These are phyloP conservation scores for Pisolithus albus DNA, from an alignment of 768 basidiomycete species.

Conservation along the genomic window DNA sequence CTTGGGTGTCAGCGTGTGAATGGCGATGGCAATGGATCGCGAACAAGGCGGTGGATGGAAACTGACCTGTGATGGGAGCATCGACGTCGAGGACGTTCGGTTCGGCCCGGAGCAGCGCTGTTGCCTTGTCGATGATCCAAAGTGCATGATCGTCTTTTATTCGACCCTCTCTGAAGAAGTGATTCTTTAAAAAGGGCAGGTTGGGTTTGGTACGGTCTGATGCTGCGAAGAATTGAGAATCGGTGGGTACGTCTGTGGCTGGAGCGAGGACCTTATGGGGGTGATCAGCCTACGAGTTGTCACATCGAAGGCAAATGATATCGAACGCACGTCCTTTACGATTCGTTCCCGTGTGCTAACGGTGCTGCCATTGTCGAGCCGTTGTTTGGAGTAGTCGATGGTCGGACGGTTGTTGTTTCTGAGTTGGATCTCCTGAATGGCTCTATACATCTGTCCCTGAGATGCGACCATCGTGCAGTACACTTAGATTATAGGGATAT, in stretches of 20 bases:
- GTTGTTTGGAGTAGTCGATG: conserved; percentile 19
- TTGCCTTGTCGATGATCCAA: conserved; percentile 56
- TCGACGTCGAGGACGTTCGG: conserved; percentile 65
- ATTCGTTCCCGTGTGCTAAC: conserved; percentile 23
- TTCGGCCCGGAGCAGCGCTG: conserved; percentile 49
- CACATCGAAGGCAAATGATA: neutral
- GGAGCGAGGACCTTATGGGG: conserved; percentile 60
- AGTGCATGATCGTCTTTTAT: conserved; percentile 61
- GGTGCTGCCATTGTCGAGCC: conserved; percentile 18
- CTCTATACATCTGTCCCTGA: conserved; percentile 22
- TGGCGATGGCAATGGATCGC: conserved; percentile 16
- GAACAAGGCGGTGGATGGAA: neutral
- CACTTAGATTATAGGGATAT: neutral
- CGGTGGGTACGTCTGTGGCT: conserved; percentile 54
- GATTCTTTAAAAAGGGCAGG: conserved; percentile 68
- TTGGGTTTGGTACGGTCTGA: conserved; percentile 60
- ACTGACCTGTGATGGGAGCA: conserved; percentile 63
- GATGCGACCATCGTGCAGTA: conserved; percentile 12
- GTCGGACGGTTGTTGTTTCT: conserved; percentile 18
- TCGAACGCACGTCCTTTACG: conserved; percentile 17
- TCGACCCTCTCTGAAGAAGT: conserved; percentile 67
- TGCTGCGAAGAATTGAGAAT: conserved; percentile 70
- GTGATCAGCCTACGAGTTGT: neutral
- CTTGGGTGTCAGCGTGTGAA: neutral
- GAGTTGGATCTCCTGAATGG: conserved; percentile 24